A percentile compares a stretch with the other conserved stretches of the same genome.
phyloP scores from a whole-genome alignment of 139 green algal species.

The Coelastrella sp. region DNA sequence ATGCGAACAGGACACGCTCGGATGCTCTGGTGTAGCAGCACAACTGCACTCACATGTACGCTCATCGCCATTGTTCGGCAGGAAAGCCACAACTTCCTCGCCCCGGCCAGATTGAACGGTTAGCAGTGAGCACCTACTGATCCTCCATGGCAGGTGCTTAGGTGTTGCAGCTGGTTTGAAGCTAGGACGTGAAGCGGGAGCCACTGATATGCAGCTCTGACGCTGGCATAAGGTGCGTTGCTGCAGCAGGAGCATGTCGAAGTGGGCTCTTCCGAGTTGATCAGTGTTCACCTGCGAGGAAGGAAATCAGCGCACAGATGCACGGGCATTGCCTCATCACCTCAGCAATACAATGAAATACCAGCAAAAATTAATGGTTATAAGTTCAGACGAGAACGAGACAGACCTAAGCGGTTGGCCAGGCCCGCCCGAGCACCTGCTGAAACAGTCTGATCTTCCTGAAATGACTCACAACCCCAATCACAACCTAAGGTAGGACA shows the following conservation, averaged over 20 bases:
- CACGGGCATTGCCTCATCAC: too few relatives aligned
- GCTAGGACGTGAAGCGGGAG: not conserved
- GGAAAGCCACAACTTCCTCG: not conserved
- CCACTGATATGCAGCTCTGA: not conserved
- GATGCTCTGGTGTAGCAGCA: not conserved
- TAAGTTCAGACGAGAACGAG: too few relatives aligned
- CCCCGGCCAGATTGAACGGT: not conserved
- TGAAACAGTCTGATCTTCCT: too few relatives aligned
- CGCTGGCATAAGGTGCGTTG: not conserved
- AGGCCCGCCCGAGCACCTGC: too few relatives aligned
- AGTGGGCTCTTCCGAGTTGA: not conserved
- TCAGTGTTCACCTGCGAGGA: not conserved
- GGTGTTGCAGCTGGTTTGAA: not conserved
- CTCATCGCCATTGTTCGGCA: not conserved
- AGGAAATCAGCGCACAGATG: too few relatives aligned
- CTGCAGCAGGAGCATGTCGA: not conserved
- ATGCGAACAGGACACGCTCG: too few relatives aligned
- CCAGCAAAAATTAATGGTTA: too few relatives aligned
- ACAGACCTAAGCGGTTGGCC: too few relatives aligned
- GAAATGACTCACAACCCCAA: too few relatives aligned
- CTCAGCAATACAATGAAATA: too few relatives aligned
- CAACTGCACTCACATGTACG: not conserved
- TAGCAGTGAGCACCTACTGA: not conserved
- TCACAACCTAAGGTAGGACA: too few relatives aligned
- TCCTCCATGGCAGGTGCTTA: not conserved